Conservation (phyloP, 2,329 filamentous ascomycete species). For the Monilinia fructicola region DNA sequence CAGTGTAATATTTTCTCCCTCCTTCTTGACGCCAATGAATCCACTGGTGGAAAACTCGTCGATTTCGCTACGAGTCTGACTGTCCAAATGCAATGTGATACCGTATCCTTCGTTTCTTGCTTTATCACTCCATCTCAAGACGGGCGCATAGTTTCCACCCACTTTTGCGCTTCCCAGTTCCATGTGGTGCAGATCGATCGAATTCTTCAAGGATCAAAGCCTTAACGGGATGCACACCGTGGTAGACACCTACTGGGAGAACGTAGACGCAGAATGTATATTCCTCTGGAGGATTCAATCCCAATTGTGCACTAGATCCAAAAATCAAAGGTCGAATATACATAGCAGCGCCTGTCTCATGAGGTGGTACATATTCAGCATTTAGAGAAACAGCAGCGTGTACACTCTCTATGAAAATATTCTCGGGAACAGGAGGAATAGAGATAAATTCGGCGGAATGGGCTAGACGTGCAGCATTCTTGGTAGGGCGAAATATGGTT, state of each 20-base stretch:
- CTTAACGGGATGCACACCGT: constrained; percentile 84
- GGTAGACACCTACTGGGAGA: constrained; percentile 89
- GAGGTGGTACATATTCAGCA: constrained; percentile 86
- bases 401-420: constrained; percentile 73
- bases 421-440: constrained; percentile 75
- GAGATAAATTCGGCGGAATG: constrained; percentile 81
- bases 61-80: constrained; percentile 76
- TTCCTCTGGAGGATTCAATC: constrained; percentile 82
- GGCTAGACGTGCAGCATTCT: constrained; percentile 82
- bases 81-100: constrained; percentile 94
- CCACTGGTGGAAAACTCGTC: constrained; percentile 96
- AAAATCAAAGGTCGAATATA: constrained; percentile 90
- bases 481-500: constrained; percentile 81
- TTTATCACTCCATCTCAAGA: constrained; percentile 81
- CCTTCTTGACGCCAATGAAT: constrained; percentile 76
- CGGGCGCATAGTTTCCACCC: constrained; percentile 93
- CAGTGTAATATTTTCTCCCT: constrained; percentile 47
- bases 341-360: constrained; percentile 85
- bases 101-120: constrained; percentile 78
- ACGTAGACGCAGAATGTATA: constrained; percentile 91
- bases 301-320: constrained; percentile 82
- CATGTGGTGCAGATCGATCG: constrained; percentile 87
- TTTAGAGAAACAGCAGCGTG: constrained; percentile 83
- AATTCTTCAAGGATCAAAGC: constrained; percentile 89
- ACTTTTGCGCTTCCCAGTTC: constrained; percentile 90